Base-by-base conservation (phyloP, 208 protist genomes). In the Novymonas esmeraldas region DNA sequence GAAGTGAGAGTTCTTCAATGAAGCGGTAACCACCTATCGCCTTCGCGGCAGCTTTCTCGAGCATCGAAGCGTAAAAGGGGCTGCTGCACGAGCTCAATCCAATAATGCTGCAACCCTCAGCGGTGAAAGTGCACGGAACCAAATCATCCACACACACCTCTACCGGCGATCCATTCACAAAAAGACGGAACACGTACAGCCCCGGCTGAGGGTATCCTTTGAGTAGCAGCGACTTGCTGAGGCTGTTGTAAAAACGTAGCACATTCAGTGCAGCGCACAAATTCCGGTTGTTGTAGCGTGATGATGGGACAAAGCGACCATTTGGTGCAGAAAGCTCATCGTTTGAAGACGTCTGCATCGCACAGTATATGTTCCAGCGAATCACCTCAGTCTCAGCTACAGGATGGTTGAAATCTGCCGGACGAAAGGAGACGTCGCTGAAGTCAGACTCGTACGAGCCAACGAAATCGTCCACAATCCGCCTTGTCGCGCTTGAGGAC, bases 31-130 rank as follows among this genome's bases (percentile, higher is more conserved):
- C 81, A 46, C 82, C 84, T 36, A 84, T 68, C 11, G 78, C 44
- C 54, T 93, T 93, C 4, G 84, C 87, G 70, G 90, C 71, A 20
- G 79, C 84, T 49, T 93, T 93, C 72, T 93, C 87, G 14, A 90
- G 72, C 10, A 89, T 44, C 9, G 77, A 64, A 3, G 79, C 81
- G 72, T 86, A 90, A 78, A 84, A 87, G 62, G 89, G 79, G 16
- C 52, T 51, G 48, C 26, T 56, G 26, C 49, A 68, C 48, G 70
- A 78, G 38, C 79, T 59, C 51, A 90, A 62, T 20, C 83, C 82
- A 7, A 81, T 54, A 41, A 80, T 58, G 56, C 41, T 26, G 20
- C 70, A 63, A 5, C 28, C 42, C 5, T 49, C 56, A 29, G 46
- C 50, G 24, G 44, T 48, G 9, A 68, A 24, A 26, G 79, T 14